These are phyloP conservation scores for Populus deltoides DNA, from an alignment of 345 rosid genomes.

Conservation along the genomic window DNA sequence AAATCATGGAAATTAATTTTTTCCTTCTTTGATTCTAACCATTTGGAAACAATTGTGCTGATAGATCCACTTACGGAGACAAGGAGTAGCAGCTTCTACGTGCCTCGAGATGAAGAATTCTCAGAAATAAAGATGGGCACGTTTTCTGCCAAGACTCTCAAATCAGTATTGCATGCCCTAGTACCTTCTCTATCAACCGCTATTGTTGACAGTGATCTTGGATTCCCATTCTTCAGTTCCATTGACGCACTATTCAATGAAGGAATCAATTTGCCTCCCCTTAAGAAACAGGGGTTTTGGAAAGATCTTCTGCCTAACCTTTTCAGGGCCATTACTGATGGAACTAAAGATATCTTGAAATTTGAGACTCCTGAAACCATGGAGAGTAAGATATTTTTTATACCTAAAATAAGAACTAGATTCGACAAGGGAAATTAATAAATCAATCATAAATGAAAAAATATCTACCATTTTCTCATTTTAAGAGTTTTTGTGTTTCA, in stretches of 20 bases:
- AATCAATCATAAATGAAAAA: neutral
- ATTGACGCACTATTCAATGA: conserved; percentile 65
- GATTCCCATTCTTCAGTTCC: conserved; percentile 60
- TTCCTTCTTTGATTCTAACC: neutral
- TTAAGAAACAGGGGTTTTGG: conserved; percentile 31
- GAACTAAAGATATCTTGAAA: conserved; percentile 40
- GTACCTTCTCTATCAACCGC: conserved; percentile 49
- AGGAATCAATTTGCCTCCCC: conserved; percentile 43
- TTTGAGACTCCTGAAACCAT: conserved; percentile 57
- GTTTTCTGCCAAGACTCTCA: conserved; percentile 58
- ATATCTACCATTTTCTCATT: neutral
- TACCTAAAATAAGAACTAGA: neutral
- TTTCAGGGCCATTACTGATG: conserved; percentile 39
- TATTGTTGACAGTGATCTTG: conserved; percentile 37
- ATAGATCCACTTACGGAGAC: conserved; percentile 56
- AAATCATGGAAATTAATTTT: neutral
- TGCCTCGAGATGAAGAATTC: conserved; percentile 81
- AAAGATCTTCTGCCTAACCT: conserved; percentile 54
- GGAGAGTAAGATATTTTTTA: conserved; percentile 32
- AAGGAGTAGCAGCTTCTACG: conserved; percentile 44
- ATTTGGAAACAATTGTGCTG: neutral
- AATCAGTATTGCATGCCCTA: conserved; percentile 61
- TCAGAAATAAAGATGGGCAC: conserved; percentile 42
- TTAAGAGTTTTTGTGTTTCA: conserved; percentile 12
- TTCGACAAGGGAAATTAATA: neutral